phyloP scores from a whole-genome alignment of 2,329 filamentous ascomycete species.

The Colletotrichum horii region DNA sequence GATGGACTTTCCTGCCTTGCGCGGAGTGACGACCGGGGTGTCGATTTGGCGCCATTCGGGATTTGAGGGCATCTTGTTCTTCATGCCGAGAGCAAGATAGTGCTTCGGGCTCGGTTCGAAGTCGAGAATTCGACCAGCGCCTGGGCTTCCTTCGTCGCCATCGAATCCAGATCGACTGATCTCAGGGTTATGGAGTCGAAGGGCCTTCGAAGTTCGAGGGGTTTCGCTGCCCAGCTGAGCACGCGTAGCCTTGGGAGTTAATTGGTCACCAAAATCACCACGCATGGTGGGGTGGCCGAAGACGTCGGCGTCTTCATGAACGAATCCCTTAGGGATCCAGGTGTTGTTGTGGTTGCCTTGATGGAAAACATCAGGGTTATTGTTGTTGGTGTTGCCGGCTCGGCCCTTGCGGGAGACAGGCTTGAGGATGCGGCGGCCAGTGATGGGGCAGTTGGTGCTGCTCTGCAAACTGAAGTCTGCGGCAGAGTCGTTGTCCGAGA shows the following conservation, averaged over 20 bases:
- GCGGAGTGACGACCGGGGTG: background rate
- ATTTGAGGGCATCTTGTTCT: background rate
- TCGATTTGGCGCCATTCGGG: background rate
- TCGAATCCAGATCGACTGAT: background rate
- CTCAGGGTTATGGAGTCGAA: background rate
- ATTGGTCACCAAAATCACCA: background rate
- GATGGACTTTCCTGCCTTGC: background rate
- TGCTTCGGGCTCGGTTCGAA: constrained; percentile 5
- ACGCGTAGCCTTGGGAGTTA: background rate
- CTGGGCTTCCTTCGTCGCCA: background rate
- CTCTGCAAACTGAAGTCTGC: background rate
- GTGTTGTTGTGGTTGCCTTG: background rate
- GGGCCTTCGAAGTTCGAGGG: background rate
- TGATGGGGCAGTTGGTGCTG: background rate
- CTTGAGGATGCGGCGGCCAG: background rate
- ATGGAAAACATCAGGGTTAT: background rate
- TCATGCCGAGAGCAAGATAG: background rate
- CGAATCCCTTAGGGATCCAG: background rate
- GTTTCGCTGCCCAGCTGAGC: background rate
- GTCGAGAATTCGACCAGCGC: background rate
- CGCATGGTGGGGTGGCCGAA: background rate
- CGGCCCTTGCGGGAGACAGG: constrained; percentile 2
- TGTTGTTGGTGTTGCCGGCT: background rate
- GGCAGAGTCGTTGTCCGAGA: background rate
- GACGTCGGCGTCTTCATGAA: background rate